Conservation (phyloP, 805 yeast genomes). For the Candida jianshihensis region DNA sequence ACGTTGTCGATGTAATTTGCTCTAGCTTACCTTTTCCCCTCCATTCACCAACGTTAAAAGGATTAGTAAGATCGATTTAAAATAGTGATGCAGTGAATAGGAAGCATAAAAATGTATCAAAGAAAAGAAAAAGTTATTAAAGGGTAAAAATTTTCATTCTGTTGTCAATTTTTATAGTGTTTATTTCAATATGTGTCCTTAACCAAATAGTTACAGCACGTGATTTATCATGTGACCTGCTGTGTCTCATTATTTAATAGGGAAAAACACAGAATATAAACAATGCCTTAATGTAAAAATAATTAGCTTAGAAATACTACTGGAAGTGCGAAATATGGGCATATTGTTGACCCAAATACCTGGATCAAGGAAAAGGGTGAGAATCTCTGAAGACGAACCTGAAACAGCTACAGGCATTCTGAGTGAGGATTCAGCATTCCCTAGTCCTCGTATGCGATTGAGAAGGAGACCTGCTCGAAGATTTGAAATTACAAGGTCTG, state of each 20-base stretch:
- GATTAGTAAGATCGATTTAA: slow-evolving; percentile 7
- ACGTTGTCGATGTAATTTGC: slow-evolving; percentile 24
- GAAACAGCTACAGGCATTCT: background rate
- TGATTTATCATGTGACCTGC: background rate
- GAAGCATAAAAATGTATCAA: slow-evolving; percentile 33
- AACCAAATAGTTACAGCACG: background rate
- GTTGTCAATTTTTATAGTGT: slow-evolving; percentile 5
- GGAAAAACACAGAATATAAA: too few species aligned
- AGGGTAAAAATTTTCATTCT: slow-evolving; percentile 1
- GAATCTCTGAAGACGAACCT: slow-evolving; percentile 5
- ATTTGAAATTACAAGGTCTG: slow-evolving; percentile 1
- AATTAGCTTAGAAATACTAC: too few species aligned
- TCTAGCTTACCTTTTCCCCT: slow-evolving; percentile 39
- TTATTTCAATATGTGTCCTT: background rate
- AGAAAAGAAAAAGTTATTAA: slow-evolving; percentile 6
- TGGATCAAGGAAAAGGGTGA: slow-evolving; percentile 3
- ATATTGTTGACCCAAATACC: background rate
- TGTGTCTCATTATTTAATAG: too few species aligned
- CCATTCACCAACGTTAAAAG: slow-evolving; percentile 28
- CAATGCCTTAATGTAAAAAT: too few species aligned
- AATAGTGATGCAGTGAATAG: slow-evolving; percentile 38
- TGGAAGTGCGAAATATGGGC: too few species aligned
- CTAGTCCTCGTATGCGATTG: background rate
- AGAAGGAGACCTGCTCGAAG: slow-evolving; percentile 7
- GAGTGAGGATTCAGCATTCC: background rate